Percentiles rank a stretch among this genome's conserved stretches.
Evolutionary conservation across 805 yeast species (phyloP).

Genomic region (Kuraishia ogatae): DNA sequence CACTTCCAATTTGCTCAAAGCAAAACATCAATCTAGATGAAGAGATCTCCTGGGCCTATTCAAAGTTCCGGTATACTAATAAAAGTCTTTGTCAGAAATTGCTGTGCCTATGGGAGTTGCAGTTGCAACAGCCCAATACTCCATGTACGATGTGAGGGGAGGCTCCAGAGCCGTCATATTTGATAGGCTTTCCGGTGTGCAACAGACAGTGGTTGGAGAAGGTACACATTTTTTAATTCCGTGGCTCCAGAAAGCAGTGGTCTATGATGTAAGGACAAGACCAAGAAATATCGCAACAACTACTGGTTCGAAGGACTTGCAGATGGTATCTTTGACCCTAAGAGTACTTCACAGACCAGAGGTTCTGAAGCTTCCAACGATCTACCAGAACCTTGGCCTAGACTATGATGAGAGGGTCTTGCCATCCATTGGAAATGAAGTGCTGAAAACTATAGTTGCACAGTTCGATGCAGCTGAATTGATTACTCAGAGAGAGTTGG

Average conservation of each 20-base stretch:
- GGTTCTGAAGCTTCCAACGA: slow-evolving; percentile 68
- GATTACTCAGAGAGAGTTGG: slow-evolving; percentile 94
- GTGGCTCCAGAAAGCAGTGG: slow-evolving; percentile 88
- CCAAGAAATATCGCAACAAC: slow-evolving; percentile 91
- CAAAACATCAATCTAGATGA: not conserved
- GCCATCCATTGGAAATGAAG: slow-evolving; percentile 90
- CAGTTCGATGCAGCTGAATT: slow-evolving; percentile 95
- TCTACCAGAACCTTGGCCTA: slow-evolving; percentile 84
- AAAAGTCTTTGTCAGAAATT: slow-evolving; percentile 18
- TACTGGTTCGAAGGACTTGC: slow-evolving; percentile 96
- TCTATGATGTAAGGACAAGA: slow-evolving; percentile 90
- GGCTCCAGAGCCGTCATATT: slow-evolving; percentile 94
- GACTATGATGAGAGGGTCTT: slow-evolving; percentile 94
- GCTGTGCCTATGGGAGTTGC: slow-evolving; percentile 70
- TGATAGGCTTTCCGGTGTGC: slow-evolving; percentile 85
- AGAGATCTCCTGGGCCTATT: not conserved
- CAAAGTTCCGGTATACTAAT: not conserved
- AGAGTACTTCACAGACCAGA: slow-evolving; percentile 94
- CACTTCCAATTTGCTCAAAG: not conserved
- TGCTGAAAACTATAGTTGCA: slow-evolving; percentile 81
- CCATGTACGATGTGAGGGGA: slow-evolving; percentile 92
- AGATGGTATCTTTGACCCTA: slow-evolving; percentile 87
- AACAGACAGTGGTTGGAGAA: slow-evolving; percentile 84
- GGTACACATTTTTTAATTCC: slow-evolving; percentile 95
- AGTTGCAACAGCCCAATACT: slow-evolving; percentile 63